These are phyloP conservation scores for Gnomoniopsis sp. DNA, from an alignment of 2,329 filamentous ascomycete genomes.

Conservation along the genomic window DNA sequence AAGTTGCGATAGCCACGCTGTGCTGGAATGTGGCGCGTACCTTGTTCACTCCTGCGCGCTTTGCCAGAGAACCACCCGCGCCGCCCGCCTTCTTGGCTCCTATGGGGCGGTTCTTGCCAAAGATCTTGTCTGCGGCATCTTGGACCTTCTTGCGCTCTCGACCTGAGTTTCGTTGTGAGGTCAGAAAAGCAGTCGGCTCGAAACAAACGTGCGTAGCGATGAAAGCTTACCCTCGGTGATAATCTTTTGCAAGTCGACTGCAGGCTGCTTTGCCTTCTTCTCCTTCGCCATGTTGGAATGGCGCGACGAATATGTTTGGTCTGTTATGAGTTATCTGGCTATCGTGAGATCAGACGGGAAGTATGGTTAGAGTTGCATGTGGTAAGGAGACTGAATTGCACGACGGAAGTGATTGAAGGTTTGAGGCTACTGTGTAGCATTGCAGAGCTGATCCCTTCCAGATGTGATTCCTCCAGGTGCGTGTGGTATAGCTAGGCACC, in stretches of 20 bases:
- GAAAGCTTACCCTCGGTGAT: constrained; percentile 46
- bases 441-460: too few species aligned
- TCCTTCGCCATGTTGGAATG: constrained; percentile 21
- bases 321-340: not conserved
- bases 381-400: not conserved
- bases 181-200: constrained; percentile 5
- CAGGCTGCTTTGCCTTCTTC: constrained; percentile 29
- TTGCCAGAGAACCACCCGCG: constrained; percentile 59
- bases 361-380: not conserved
- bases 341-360: not conserved
- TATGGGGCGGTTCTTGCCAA: constrained; percentile 57
- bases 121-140: constrained; percentile 68
- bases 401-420: too few species aligned
- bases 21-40: constrained; percentile 38
- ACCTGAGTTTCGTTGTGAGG: constrained; percentile 33
- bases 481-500: not conserved
- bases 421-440: not conserved
- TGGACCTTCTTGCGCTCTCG: constrained; percentile 71
- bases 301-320: not conserved
- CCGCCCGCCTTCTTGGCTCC: constrained; percentile 48
- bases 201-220: not conserved
- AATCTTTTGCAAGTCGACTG: constrained; percentile 52
- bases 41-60: constrained; percentile 72
- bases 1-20: constrained; percentile 28
- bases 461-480: too few species aligned